phyloP scores from a whole-genome alignment of 306 rosid genomes.

The Casuarina cunninghamiana region DNA sequence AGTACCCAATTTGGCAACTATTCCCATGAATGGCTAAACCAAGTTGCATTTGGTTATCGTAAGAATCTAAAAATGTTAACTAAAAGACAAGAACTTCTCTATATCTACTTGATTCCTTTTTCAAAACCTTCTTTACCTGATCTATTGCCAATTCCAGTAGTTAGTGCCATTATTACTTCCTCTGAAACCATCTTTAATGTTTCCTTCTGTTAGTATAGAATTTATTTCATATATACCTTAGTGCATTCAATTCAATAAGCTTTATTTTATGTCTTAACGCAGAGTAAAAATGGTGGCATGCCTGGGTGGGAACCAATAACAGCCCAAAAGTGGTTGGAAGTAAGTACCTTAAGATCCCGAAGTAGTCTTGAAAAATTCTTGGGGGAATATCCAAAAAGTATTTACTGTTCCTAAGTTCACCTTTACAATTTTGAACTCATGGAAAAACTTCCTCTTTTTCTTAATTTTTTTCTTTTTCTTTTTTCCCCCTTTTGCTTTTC shows the following conservation, averaged over 20 bases:
- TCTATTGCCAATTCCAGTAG: too few species aligned
- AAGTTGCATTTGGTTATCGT: not conserved
- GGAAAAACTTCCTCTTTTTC: not conserved
- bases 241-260: not conserved
- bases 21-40: not conserved
- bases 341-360: conserved; percentile 21
- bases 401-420: conserved; percentile 15
- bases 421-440: not conserved
- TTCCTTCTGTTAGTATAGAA: too few species aligned
- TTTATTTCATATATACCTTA: not conserved
- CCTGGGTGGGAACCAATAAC: conserved; percentile 74
- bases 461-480: too few species aligned
- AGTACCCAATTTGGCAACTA: not conserved
- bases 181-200: too few species aligned
- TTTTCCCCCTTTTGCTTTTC: not conserved
- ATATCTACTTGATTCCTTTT: too few species aligned
- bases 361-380: not conserved
- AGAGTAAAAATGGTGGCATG: conserved; percentile 78
- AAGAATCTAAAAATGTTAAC: too few species aligned
- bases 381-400: conserved; percentile 12
- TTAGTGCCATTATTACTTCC: too few species aligned
- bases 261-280: not conserved
- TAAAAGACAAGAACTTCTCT: too few species aligned
- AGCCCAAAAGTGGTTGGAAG: conserved; percentile 64
- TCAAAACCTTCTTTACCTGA: too few species aligned